A percentile compares a stretch with the other conserved stretches of the same genome.
These are phyloP conservation scores for Biscogniauxia sp. DNA, from an alignment of 2,329 filamentous ascomycete genomes.

Conservation along the genomic window DNA sequence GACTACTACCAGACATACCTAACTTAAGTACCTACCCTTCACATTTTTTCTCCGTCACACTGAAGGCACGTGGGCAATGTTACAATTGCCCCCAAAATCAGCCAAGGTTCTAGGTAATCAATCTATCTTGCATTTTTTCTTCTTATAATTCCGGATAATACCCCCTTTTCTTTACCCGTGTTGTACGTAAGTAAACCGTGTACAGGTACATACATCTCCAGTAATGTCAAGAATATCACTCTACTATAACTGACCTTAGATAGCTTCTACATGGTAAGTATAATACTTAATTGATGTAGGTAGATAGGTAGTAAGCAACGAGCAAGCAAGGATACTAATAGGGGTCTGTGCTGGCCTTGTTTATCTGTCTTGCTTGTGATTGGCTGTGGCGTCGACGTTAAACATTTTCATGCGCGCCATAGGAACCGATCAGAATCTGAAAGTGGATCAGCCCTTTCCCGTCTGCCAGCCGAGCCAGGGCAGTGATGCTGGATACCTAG, in stretches of 20 bases:
- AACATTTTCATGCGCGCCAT: not conserved
- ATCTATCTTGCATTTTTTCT: not conserved
- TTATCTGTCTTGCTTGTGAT: not conserved
- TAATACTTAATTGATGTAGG: too few relatives aligned
- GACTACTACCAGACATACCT: too few relatives aligned
- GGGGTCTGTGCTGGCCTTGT: not conserved
- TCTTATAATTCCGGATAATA: not conserved
- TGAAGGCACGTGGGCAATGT: not conserved
- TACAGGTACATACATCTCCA: too few relatives aligned
- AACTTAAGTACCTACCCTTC: too few relatives aligned
- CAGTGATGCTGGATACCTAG: not conserved
- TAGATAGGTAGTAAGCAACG: not conserved
- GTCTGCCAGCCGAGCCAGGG: not conserved
- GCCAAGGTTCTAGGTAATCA: not conserved
- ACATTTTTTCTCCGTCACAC: not conserved
- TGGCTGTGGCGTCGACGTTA: not conserved
- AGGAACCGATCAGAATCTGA: not conserved
- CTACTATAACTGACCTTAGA: too few relatives aligned
- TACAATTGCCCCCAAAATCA: not conserved
- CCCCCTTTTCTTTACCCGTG: not conserved
- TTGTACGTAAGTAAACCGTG: not conserved
- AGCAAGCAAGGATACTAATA: not conserved
- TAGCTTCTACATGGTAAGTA: too few relatives aligned
- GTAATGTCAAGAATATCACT: too few relatives aligned
- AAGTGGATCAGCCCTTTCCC: not conserved